Base-by-base conservation (phyloP, 1,139 yeast species). In the Taphrina deformans region DNA sequence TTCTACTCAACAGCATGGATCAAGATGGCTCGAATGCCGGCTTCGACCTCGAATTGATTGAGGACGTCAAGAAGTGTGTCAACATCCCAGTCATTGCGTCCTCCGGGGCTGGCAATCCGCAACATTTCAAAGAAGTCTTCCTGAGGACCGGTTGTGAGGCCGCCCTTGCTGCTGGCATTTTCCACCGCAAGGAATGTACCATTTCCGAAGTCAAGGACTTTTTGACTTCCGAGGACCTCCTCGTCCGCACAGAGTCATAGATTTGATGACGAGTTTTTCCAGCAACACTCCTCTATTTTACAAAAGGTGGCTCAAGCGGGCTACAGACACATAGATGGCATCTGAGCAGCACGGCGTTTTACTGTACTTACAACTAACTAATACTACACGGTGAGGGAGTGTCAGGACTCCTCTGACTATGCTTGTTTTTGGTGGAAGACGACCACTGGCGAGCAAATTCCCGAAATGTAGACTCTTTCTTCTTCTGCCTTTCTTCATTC, bases 101-200 rank as follows among this genome's bases (percentile, higher is more conserved):
- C 23, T 87, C 96, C 67, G 99, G 99, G 59, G 99, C 99, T 5
- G 99, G 99, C 55, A 84, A 79, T 45, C 99, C 99, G 1, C 82
- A 80, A 66, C 98, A 93, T 77, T 93, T 93, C 75, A 84, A 83
- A 69, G 90, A 92, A 70, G 99, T 90, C 0, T 93, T 93, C 73
- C 80, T 80, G 61, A 81, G 85, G 53, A 90, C 97, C 31, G 82
- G 84, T 2, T 87, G 93, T 1, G 99, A 93, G 77, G 99, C 99
- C 56, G 98, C 99, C 12, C 80, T 93, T 64, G 99, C 99, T 33
- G 99, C 99, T 2, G 99, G 99, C 55, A 87, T 93, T 85, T 93
- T 93, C 79, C 99, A 93, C 79, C 82, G 98, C 73, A 93, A 88
- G 29, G 98, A 92, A 72, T 93, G 87, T 75, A 86, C 89, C 16